phyloP scores from a whole-genome alignment of 2,329 filamentous ascomycete species.

The Fusarium succisae region DNA sequence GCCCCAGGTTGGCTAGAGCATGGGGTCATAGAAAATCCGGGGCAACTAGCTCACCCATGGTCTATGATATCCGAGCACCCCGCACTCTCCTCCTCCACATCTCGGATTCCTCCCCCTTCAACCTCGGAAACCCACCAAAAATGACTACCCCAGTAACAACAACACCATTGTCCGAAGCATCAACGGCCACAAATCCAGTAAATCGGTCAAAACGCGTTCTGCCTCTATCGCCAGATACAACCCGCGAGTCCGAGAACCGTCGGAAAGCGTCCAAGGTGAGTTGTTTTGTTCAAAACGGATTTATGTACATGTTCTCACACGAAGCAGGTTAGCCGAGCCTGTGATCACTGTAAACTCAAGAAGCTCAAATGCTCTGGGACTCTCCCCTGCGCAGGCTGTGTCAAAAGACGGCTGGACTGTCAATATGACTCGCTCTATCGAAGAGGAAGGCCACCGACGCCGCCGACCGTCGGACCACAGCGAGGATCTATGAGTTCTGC shows the following conservation, averaged over 20 bases:
- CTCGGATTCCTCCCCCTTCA: constrained; percentile 1
- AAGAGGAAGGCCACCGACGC: constrained; percentile 50
- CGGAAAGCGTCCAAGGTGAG: constrained; percentile 23
- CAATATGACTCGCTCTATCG: constrained; percentile 50
- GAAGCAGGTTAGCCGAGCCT: constrained; percentile 45
- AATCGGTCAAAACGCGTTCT: constrained; percentile 16
- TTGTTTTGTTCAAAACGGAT: neutral
- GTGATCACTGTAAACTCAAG: constrained; percentile 51
- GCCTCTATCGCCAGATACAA: constrained; percentile 15
- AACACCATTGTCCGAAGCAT: constrained; percentile 29
- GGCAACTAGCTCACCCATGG: neutral
- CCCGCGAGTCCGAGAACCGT: constrained; percentile 24
- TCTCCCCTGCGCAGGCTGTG: constrained; percentile 48
- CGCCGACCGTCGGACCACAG: constrained; percentile 33
- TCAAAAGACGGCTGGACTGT: constrained; percentile 42
- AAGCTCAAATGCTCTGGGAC: constrained; percentile 52
- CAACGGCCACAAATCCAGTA: neutral
- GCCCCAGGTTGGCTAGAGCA: neutral
- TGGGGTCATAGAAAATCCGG: neutral
- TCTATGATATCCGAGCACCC: constrained; percentile 1
- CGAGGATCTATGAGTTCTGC: constrained; percentile 7
- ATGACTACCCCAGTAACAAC: constrained; percentile 18
- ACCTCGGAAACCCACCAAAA: constrained; percentile 26
- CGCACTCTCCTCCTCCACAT: neutral
- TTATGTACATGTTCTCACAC: constrained; percentile 14